Evolutionary conservation across 1,284 basidiomycete genomes (phyloP).

Genomic region (Tylopilus orsonianus): DNA sequence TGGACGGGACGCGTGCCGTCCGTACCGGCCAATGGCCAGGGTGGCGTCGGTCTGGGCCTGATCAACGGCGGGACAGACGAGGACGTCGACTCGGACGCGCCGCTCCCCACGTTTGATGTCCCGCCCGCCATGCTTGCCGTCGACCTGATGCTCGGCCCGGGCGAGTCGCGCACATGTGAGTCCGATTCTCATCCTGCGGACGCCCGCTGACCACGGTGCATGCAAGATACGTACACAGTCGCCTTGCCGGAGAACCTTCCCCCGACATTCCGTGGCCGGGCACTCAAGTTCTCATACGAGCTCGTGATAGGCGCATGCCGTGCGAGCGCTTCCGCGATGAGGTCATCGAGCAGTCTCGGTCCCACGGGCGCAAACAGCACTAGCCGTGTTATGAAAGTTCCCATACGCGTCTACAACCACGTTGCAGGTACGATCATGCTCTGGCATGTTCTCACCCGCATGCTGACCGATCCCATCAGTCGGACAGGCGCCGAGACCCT

Average conservation of each 20-base stretch:
- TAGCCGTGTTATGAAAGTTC: conserved; percentile 85
- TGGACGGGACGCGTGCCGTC: conserved; percentile 20
- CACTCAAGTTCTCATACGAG: conserved; percentile 86
- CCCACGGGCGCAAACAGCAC: conserved; percentile 49
- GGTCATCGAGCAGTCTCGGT: conserved; percentile 29
- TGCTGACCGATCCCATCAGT: conserved; percentile 39
- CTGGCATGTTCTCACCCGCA: not conserved
- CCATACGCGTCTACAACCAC: conserved; percentile 84
- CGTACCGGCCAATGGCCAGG: conserved; percentile 1
- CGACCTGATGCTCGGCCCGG: conserved; percentile 74
- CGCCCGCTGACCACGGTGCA: not conserved
- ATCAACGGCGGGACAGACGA: conserved; percentile 33
- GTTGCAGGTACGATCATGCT: conserved; percentile 62
- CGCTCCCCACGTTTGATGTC: conserved; percentile 78
- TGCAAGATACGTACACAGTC: conserved; percentile 75
- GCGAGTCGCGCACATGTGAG: conserved; percentile 81
- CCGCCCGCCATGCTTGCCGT: conserved; percentile 85
- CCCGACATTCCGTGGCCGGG: conserved; percentile 85
- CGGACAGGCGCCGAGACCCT: conserved; percentile 50
- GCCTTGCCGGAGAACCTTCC: conserved; percentile 79
- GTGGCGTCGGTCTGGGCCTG: conserved; percentile 26
- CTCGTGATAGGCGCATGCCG: conserved; percentile 86
- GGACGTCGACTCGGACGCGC: conserved; percentile 60
- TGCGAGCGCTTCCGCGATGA: conserved; percentile 39
- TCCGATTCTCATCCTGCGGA: conserved; percentile 17